Conservation (phyloP, 345 rosid genomes). For the Dipteronia sinensis region DNA sequence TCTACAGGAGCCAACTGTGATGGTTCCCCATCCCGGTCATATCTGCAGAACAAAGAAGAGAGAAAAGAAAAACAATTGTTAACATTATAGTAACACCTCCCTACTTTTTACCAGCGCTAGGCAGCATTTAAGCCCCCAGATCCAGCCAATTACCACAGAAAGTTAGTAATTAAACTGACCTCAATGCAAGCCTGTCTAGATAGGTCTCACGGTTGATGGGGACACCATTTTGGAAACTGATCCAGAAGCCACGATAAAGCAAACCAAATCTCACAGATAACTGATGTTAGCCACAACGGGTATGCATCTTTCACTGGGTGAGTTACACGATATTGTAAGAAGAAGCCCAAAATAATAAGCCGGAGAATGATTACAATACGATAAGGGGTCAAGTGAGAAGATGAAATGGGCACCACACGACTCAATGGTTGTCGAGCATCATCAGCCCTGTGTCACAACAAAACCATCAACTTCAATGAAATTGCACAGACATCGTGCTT, state of each 20-base stretch:
- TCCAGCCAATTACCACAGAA: not conserved
- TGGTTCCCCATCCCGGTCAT: conserved; percentile 97
- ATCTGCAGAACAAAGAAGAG: conserved; percentile 49
- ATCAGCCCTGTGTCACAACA: conserved; percentile 69
- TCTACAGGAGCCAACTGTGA: conserved; percentile 94
- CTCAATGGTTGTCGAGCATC: conserved; percentile 94
- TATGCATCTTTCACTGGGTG: conserved; percentile 97
- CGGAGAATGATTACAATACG: conserved; percentile 88
- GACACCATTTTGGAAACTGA: conserved; percentile 99
- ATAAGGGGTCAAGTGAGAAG: conserved; percentile 83
- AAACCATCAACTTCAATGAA: conserved; percentile 21
- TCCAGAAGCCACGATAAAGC: conserved; percentile 99
- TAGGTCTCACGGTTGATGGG: conserved; percentile 97
- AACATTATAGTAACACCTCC: conserved; percentile 1
- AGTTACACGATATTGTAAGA: conserved; percentile 93
- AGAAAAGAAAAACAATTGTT: not conserved
- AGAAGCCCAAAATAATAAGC: conserved; percentile 95
- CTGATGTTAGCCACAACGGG: conserved; percentile 90
- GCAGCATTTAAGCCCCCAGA: not conserved
- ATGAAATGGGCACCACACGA: conserved; percentile 80
- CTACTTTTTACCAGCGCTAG: not conserved
- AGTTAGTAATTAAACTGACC: conserved; percentile 47
- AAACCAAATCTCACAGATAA: conserved; percentile 99
- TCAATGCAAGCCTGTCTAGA: conserved; percentile 89
- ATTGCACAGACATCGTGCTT: not conserved